Percentiles rank a stretch among this genome's conserved stretches.
These are phyloP conservation scores for Penicillium taxi DNA, from an alignment of 495 filamentous ascomycete species.

Conservation along the genomic window DNA sequence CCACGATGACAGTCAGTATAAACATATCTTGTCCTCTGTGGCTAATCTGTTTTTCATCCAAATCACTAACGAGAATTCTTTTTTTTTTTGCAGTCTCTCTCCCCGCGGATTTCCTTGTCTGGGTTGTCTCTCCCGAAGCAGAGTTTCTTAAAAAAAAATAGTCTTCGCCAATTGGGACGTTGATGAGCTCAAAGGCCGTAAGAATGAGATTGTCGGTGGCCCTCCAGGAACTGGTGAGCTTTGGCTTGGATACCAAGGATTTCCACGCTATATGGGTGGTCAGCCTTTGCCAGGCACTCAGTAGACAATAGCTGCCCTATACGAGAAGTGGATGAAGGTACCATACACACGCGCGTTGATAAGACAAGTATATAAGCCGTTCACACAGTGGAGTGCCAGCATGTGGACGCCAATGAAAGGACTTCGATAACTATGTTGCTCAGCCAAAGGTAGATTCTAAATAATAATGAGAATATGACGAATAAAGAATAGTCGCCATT, in stretches of 20 bases:
- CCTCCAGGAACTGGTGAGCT: constrained; percentile 19
- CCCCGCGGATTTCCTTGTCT: constrained; percentile 28
- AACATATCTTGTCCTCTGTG: too few species aligned
- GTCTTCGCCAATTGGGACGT: constrained; percentile 42
- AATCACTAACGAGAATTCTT: too few species aligned
- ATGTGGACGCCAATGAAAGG: too few species aligned
- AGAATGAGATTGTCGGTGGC: constrained; percentile 41
- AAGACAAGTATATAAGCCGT: too few species aligned
- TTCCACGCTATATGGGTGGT: constrained; percentile 16
- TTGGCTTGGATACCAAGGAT: constrained; percentile 15
- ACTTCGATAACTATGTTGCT: too few species aligned
- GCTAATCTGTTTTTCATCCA: constrained; percentile 1
- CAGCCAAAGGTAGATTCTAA: too few species aligned
- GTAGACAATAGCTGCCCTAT: neutral
- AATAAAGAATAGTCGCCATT: too few species aligned
- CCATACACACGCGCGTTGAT: too few species aligned
- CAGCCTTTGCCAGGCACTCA: constrained; percentile 15
- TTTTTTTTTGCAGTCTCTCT: constrained; percentile 12
- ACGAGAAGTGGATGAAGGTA: too few species aligned
- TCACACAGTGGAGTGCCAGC: too few species aligned
- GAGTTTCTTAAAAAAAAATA: constrained; percentile 36
- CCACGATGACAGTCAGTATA: too few species aligned
- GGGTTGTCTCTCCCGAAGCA: constrained; percentile 32
- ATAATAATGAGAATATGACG: too few species aligned
- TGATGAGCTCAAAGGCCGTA: constrained; percentile 48